phyloP scores from a whole-genome alignment of 2,329 filamentous ascomycete species.

The Cladosporium phlei region DNA sequence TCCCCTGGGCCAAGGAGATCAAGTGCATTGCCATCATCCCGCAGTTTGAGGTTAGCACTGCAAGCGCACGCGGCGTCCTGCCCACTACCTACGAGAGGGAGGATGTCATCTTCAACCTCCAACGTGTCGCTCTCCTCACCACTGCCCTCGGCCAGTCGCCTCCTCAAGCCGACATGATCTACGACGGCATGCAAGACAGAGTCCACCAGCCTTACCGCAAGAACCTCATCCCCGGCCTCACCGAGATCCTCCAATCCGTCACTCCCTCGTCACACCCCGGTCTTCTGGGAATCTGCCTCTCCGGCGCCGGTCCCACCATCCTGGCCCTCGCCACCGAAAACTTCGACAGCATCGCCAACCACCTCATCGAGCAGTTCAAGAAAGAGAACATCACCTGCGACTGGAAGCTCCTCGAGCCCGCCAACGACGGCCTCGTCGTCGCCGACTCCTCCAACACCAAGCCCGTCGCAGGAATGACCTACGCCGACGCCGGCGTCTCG shows the following conservation, averaged over 20 bases:
- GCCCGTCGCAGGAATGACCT: conserved; percentile 57
- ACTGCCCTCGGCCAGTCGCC: conserved; percentile 85
- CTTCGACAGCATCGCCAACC: conserved; percentile 78
- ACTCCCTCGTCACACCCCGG: conserved; percentile 82
- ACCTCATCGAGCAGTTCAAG: conserved; percentile 64
- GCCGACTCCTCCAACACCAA: conserved; percentile 21
- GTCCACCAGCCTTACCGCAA: conserved; percentile 95
- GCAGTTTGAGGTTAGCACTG: conserved; percentile 91
- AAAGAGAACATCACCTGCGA: conserved; percentile 69
- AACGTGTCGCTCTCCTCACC: conserved; percentile 85
- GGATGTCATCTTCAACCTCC: conserved; percentile 93
- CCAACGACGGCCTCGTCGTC: conserved; percentile 60
- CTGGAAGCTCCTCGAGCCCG: conserved; percentile 85
- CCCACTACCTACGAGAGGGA: conserved; percentile 72
- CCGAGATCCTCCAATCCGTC: conserved; percentile 85
- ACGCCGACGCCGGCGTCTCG: conserved; percentile 87
- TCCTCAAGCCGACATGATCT: conserved; percentile 88
- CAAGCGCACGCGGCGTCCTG: conserved; percentile 79
- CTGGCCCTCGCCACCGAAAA: conserved; percentile 85
- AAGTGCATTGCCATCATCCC: conserved; percentile 96
- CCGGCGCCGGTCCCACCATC: conserved; percentile 91
- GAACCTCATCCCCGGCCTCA: conserved; percentile 83
- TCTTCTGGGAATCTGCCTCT: conserved; percentile 88
- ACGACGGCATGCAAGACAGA: conserved; percentile 97
- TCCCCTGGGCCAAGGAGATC: conserved; percentile 88